Evolutionary conservation across 306 rosid genomes (phyloP), one percentile per base, ranked within the genome.

Genomic region (Macrotyloma uniflorum): DNA sequence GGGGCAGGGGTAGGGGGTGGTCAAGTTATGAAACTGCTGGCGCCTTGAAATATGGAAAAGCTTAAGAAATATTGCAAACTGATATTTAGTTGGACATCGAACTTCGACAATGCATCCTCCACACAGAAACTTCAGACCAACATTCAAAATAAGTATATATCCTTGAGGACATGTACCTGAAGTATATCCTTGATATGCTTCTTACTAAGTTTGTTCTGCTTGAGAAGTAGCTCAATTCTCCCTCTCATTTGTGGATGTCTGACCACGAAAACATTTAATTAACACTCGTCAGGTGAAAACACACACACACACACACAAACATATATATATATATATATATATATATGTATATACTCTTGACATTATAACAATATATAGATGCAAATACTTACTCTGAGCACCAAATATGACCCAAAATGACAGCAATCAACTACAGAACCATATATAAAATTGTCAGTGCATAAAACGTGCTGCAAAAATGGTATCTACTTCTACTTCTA

Each of bases 381-480:
- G 47, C 26, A 59, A 53, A 74, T 67, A 85, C 98, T 86, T 87
- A 94, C 98, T 90, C 98, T 2, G 92, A 92, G 86, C 98, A 90
- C 96, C 98, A 94, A 75, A 94, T 45, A 82, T 94, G 97, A 50
- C 98, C 97, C 86, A 94, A 82, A 75, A 94, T 94, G 54, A 91
- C 92, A 74, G 98, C 93, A 85, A 87, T 76, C 87, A 94, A 81
- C 98, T 92, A 92, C 91, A 86, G 59, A 74, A 82, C 54, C 87
- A 84, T n/a, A 47, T 32, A 82, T 23, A 50, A 66, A 64, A 59
- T 54, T 12, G 59, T 83, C 67, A 83, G 57, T 50, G 5, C 22
- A 46, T 24, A 77, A 64, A 43, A 64, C 38, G 32, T 64, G 16
- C 20, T 32, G 58, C 72, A 77, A 76, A 82, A 30, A 68, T 49